These are phyloP conservation scores for Gilbertella persicaria DNA, from an alignment of 371 early-diverging fungal genomes.

Conservation along the genomic window DNA sequence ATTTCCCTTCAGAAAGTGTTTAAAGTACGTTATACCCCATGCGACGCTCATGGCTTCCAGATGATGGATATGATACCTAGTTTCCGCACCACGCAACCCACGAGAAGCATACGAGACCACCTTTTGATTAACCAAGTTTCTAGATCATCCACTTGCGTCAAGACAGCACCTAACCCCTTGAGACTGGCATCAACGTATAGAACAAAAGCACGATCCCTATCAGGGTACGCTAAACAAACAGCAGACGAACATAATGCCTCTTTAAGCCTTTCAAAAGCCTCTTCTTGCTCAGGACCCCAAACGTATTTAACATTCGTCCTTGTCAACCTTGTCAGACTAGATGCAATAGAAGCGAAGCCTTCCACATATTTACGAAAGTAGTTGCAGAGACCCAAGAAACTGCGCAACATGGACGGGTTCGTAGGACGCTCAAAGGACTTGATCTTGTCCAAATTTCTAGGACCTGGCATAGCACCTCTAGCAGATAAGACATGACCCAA, in stretches of 20 bases:
- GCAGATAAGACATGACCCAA: background rate
- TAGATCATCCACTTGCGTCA: conserved; percentile 28
- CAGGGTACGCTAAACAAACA: conserved; percentile 28
- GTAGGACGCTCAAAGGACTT: conserved; percentile 1
- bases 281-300: conserved; percentile 23
- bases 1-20: conserved; percentile 6
- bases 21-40: conserved; percentile 34
- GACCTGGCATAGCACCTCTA: background rate
- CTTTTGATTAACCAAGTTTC: conserved; percentile 20
- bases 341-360: conserved; percentile 13
- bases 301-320: conserved; percentile 5
- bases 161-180: conserved; percentile 32
- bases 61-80: conserved; percentile 7
- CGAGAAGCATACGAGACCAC: conserved; percentile 28
- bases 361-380: conserved; percentile 39
- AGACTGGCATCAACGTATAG: conserved; percentile 37
- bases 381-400: conserved; percentile 29
- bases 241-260: conserved; percentile 5
- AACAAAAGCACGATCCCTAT: conserved; percentile 22
- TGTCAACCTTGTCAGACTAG: conserved; percentile 13
- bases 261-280: conserved; percentile 24
- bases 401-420: conserved; percentile 16
- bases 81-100: conserved; percentile 7
- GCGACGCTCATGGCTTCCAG: conserved; percentile 27
- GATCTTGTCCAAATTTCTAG: conserved; percentile 6